A percentile compares a stretch with the other conserved stretches of the same genome.
These are phyloP conservation scores for Pestalotiopsis fici DNA, from an alignment of 2,329 filamentous ascomycete species.

Conservation along the genomic window DNA sequence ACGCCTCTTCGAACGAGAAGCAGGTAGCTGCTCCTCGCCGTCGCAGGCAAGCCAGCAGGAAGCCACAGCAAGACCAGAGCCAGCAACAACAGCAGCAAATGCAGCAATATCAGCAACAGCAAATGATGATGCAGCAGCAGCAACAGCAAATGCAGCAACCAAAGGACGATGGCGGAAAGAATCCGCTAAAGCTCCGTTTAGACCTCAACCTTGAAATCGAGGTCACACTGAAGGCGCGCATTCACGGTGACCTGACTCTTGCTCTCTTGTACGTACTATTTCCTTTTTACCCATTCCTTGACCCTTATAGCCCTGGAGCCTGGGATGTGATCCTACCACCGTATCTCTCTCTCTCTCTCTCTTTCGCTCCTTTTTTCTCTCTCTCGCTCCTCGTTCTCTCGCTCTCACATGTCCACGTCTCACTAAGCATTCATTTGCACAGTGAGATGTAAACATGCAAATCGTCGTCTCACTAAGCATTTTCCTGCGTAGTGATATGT, in stretches of 20 bases:
- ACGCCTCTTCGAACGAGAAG: slow-evolving; percentile 21
- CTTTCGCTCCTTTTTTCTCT: not conserved
- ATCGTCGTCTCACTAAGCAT: slow-evolving; percentile 8
- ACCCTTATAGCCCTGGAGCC: too few relatives aligned
- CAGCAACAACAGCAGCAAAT: slow-evolving; percentile 30
- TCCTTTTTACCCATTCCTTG: not conserved
- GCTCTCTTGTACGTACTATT: slow-evolving; percentile 57
- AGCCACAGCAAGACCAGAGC: slow-evolving; percentile 20
- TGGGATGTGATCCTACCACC: not conserved
- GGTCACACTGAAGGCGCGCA: slow-evolving; percentile 82
- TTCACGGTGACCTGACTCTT: slow-evolving; percentile 80
- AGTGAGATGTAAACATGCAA: slow-evolving; percentile 8
- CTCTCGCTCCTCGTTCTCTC: not conserved
- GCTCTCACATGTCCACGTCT: slow-evolving; percentile 6
- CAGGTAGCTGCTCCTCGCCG: slow-evolving; percentile 24
- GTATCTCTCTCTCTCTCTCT: not conserved
- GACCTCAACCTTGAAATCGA: slow-evolving; percentile 84
- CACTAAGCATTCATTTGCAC: slow-evolving; percentile 9
- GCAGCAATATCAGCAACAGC: slow-evolving; percentile 20
- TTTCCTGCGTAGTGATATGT: slow-evolving; percentile 13
- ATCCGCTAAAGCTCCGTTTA: slow-evolving; percentile 72
- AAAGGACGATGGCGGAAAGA: slow-evolving; percentile 43
- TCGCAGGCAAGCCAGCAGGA: slow-evolving; percentile 15
- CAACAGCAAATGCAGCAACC: slow-evolving; percentile 32
- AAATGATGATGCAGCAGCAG: slow-evolving; percentile 17